Conservation (phyloP, 345 rosid genomes). For the Sonneratia caseolaris region DNA sequence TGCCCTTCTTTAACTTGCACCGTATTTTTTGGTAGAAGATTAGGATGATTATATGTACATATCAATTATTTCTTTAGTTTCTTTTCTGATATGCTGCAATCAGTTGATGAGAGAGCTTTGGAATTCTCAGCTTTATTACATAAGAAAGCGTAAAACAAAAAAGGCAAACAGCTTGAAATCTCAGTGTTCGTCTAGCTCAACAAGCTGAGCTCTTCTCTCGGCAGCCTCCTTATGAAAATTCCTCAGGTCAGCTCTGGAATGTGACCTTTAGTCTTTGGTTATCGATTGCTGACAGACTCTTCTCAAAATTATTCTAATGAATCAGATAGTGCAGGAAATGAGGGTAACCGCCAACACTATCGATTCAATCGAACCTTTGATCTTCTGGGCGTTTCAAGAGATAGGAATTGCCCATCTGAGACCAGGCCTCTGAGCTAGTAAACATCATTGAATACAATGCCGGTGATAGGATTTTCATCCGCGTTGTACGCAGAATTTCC, state of each 20-base stretch:
- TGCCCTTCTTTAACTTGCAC: neutral
- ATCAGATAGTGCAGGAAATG: neutral
- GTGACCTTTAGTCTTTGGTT: slow-evolving; percentile 21
- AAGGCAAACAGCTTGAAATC: neutral
- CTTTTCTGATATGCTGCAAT: neutral
- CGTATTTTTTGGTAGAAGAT: neutral
- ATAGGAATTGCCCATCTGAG: slow-evolving; percentile 58
- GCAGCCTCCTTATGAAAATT: slow-evolving; percentile 91
- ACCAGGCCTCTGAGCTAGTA: slow-evolving; percentile 80
- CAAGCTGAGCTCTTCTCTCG: slow-evolving; percentile 81
- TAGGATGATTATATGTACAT: neutral
- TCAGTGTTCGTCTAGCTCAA: slow-evolving; percentile 43
- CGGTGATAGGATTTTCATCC: slow-evolving; percentile 39
- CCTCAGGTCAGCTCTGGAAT: slow-evolving; percentile 56
- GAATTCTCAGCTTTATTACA: neutral
- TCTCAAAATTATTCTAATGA: neutral
- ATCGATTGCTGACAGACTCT: neutral
- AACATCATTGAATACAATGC: slow-evolving; percentile 74
- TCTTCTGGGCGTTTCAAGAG: slow-evolving; percentile 82
- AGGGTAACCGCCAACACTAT: neutral
- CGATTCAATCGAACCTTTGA: slow-evolving; percentile 12
- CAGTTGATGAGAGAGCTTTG: neutral
- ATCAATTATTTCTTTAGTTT: neutral
- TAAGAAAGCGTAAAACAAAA: neutral
- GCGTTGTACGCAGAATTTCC: slow-evolving; percentile 67